Conservation (phyloP, 352 stramenopile species). For the Poterioochromonas sp. region DNA sequence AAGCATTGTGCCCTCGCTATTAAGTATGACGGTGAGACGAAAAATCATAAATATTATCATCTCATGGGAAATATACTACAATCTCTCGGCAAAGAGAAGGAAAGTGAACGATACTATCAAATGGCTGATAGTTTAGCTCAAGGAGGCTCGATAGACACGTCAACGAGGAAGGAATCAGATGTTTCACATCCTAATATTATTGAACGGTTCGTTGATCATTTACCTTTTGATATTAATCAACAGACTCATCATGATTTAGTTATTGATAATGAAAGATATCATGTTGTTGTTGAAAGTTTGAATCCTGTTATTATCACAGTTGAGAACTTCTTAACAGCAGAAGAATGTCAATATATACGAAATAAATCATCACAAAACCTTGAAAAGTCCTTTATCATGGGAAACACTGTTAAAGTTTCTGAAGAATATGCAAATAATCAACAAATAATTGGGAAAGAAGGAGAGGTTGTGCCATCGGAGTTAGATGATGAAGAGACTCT, state of each 20-base stretch:
- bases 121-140: not conserved
- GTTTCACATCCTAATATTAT: not conserved
- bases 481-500: not conserved
- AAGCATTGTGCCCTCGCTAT: constrained; percentile 30
- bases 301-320: not conserved
- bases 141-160: not conserved
- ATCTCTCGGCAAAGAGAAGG: not conserved
- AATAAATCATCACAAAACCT: not conserved
- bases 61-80: constrained; percentile 32
- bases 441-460: not conserved
- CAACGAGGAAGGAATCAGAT: not conserved
- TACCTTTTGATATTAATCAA: not conserved
- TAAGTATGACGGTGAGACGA: not conserved
- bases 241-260: not conserved
- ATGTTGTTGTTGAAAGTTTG: not conserved
- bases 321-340: not conserved
- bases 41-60: constrained; percentile 6
- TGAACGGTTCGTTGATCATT: not conserved
- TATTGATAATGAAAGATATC: not conserved
- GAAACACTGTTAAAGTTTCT: not conserved
- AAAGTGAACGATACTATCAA: constrained; percentile 19
- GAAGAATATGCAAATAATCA: not conserved
- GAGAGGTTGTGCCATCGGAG: not conserved
- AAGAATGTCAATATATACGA: not conserved
- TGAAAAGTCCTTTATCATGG: constrained; percentile 18